These are phyloP conservation scores for Nothomitra cinnamomea DNA, from an alignment of 2,329 filamentous ascomycete genomes.

Conservation along the genomic window DNA sequence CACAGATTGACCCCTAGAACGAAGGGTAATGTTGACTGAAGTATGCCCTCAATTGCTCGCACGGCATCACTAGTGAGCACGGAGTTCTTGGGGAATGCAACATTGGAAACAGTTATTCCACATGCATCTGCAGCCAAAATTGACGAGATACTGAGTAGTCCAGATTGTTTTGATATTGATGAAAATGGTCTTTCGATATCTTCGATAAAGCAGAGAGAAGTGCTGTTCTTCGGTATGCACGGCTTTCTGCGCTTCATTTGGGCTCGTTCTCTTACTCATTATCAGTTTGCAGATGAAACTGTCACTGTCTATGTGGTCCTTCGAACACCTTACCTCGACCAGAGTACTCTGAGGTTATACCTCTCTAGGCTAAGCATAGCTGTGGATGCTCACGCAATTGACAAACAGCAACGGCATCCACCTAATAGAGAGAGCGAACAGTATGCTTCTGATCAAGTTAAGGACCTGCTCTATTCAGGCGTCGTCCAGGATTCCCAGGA, in stretches of 20 bases:
- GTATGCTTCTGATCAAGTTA: constrained; percentile 24
- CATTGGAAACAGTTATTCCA: constrained; percentile 24
- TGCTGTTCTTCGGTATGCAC: constrained; percentile 47
- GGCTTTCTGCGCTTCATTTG: constrained; percentile 20
- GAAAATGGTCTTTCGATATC: constrained; percentile 31
- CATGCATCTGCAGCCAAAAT: constrained; percentile 20
- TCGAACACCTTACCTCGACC: constrained; percentile 42
- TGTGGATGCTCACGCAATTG: constrained; percentile 49
- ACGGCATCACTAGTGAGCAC: constrained; percentile 8
- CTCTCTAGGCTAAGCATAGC: constrained; percentile 46
- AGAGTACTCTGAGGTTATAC: constrained; percentile 38
- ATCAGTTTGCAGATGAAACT: constrained; percentile 49
- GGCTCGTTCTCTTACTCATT: constrained; percentile 33
- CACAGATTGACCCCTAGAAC: too few species aligned
- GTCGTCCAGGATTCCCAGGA: constrained; percentile 20
- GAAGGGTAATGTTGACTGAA: neutral
- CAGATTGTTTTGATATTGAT: constrained; percentile 28
- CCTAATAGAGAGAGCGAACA: constrained; percentile 21
- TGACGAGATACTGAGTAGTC: constrained; percentile 23
- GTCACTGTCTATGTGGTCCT: constrained; percentile 52
- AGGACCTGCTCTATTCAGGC: constrained; percentile 41
- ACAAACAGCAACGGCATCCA: constrained; percentile 32
- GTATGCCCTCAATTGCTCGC: too few species aligned
- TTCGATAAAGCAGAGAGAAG: constrained; percentile 42
- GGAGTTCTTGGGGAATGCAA: constrained; percentile 21